phyloP scores from a whole-genome alignment of 2,329 filamentous ascomycete genomes.

The Fusarium xyrophilum region DNA sequence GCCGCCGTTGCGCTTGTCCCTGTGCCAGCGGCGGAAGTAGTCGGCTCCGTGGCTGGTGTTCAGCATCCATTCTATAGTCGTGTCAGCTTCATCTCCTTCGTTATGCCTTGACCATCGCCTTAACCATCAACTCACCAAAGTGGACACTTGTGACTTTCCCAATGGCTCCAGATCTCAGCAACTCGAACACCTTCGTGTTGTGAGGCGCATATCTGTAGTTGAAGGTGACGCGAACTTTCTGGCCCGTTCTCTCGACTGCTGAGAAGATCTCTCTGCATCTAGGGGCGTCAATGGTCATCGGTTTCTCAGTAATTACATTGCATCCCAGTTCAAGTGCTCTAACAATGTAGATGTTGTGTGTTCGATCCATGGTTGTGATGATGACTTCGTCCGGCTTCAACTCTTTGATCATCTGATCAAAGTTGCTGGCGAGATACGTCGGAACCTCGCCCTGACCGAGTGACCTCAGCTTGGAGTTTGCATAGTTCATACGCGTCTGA shows the following conservation, averaged over 20 bases:
- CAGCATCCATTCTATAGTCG: constrained; percentile 61
- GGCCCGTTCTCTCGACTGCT: constrained; percentile 42
- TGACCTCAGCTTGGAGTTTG: constrained; percentile 55
- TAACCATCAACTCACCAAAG: constrained; percentile 49
- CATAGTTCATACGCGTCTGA: constrained; percentile 64
- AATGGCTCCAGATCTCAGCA: constrained; percentile 62
- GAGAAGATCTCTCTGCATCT: constrained; percentile 59
- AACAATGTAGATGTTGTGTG: constrained; percentile 66
- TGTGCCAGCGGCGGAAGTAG: constrained; percentile 70
- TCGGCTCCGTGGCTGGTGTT: constrained; percentile 68
- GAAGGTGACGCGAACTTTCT: constrained; percentile 64
- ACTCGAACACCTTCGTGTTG: constrained; percentile 65
- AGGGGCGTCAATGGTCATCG: constrained; percentile 67
- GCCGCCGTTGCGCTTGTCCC: constrained; percentile 66
- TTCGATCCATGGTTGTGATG: constrained; percentile 68
- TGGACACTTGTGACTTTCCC: constrained; percentile 64
- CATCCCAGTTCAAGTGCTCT: constrained; percentile 65
- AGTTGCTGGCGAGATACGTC: constrained; percentile 61
- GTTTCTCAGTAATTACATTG: constrained; percentile 69
- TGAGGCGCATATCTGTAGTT: constrained; percentile 72
- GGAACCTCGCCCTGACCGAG: constrained; percentile 58
- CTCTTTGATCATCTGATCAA: constrained; percentile 64
- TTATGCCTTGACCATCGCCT: accelerated
- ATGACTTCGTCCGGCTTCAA: constrained; percentile 67
- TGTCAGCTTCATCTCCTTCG: neutral